Evolutionary conservation across 2,329 filamentous ascomycete species (phyloP).

Genomic region (Hymenoscyphus occultus): DNA sequence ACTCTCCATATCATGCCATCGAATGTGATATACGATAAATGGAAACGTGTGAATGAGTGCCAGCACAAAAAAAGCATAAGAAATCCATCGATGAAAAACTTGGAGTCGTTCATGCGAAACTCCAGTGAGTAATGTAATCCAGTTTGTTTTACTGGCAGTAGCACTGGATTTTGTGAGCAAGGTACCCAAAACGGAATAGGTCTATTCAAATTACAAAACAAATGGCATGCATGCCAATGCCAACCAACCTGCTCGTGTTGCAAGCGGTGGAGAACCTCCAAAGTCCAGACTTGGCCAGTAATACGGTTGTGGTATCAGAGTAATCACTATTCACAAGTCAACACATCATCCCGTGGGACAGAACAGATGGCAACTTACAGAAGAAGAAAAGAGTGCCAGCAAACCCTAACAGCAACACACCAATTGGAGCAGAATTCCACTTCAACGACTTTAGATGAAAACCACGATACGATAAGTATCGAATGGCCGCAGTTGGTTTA

Average conservation of each 20-base stretch:
- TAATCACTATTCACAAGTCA: conserved; percentile 13
- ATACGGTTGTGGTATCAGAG: conserved; percentile 21
- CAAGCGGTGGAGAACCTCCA: conserved; percentile 77
- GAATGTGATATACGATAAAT: conserved; percentile 83
- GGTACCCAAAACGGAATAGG: background rate
- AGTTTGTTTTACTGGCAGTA: conserved; percentile 61
- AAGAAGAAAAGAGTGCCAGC: conserved; percentile 19
- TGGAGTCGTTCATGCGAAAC: conserved; percentile 88
- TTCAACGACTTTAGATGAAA: conserved; percentile 14
- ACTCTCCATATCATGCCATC: conserved; percentile 72
- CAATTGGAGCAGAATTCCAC: conserved; percentile 19
- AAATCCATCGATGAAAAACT: conserved; percentile 85
- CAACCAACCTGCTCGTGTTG: conserved; percentile 84
- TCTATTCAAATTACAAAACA: background rate
- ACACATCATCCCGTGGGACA: background rate
- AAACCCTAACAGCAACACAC: conserved; percentile 18
- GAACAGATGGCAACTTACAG: conserved; percentile 5
- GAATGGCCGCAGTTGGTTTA: background rate
- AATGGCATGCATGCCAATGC: conserved; percentile 82
- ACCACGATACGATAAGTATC: conserved; percentile 17
- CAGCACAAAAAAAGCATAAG: conserved; percentile 77
- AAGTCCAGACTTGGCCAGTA: conserved; percentile 24
- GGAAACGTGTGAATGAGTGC: conserved; percentile 80
- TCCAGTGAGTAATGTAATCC: conserved; percentile 77
- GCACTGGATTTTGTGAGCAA: conserved; percentile 65